phyloP scores from a whole-genome alignment of 163 green algal genomes.

The Scenedesmus sp. region DNA sequence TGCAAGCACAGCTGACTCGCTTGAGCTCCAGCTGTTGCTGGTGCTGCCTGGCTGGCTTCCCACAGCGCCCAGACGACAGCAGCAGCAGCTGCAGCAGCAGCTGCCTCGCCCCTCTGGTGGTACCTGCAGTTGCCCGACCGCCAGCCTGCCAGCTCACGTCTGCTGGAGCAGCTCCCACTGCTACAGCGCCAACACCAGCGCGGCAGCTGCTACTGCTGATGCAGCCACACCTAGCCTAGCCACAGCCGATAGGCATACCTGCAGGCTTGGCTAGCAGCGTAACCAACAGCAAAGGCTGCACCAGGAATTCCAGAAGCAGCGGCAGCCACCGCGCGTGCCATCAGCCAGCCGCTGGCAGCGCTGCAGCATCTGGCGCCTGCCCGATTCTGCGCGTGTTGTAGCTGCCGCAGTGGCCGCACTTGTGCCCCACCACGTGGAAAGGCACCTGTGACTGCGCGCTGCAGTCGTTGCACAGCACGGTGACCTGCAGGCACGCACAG shows the following conservation, averaged over 20 bases:
- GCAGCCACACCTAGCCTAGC: not conserved
- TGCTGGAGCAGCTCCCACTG: too few species aligned
- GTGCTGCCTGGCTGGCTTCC: too few species aligned
- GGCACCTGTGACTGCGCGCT: conserved; percentile 43
- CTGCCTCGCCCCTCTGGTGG: not conserved
- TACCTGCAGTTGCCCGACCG: not conserved
- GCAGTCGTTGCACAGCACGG: conserved; percentile 88
- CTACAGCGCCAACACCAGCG: too few species aligned
- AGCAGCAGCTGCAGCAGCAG: not conserved
- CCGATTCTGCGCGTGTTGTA: conserved; percentile 89
- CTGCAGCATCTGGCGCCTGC: not conserved
- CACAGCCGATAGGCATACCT: too few species aligned
- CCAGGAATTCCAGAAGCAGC: not conserved
- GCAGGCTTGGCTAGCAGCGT: not conserved
- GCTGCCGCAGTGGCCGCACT: conserved; percentile 81
- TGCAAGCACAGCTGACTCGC: too few species aligned
- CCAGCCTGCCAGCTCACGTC: not conserved
- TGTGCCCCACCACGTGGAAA: conserved; percentile 90
- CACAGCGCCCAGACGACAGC: not conserved
- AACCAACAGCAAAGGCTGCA: not conserved
- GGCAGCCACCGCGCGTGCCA: not conserved
- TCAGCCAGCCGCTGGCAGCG: not conserved
- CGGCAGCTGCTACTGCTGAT: conserved; percentile 1
- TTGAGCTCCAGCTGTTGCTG: too few species aligned
- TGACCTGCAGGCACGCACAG: conserved; percentile 44